Percentiles rank a stretch among this genome's conserved stretches.
Conservation (phyloP, 2,329 filamentous ascomycete genomes). For the Microdochium paspali region DNA sequence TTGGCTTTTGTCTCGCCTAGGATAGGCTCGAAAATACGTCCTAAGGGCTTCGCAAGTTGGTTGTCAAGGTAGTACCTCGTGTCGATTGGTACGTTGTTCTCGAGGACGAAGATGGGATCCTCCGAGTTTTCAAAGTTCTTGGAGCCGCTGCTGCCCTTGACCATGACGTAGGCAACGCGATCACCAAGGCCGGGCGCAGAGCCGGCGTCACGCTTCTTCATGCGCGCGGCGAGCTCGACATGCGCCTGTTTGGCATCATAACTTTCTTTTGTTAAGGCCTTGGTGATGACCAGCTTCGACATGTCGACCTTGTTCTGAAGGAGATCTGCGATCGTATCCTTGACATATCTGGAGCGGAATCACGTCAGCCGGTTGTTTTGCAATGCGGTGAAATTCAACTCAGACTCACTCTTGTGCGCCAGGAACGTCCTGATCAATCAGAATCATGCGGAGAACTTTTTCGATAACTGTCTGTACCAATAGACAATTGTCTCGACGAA, state of each 20-base stretch:
- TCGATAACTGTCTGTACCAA: conserved; percentile 96
- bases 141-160: conserved; percentile 78
- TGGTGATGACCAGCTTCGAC: conserved; percentile 98
- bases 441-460: conserved; percentile 87
- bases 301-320: conserved; percentile 98
- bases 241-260: conserved; percentile 93
- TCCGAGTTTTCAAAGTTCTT: conserved; percentile 98
- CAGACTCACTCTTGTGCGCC: conserved; percentile 81
- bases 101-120: conserved; percentile 92
- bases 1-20: conserved; percentile 86
- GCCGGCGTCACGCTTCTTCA: conserved; percentile 93
- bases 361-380: conserved; percentile 23
- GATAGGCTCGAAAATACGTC: conserved; percentile 96
- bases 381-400: background rate
- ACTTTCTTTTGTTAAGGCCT: conserved; percentile 82
- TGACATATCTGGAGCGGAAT: conserved; percentile 64
- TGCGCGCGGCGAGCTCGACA: conserved; percentile 87
- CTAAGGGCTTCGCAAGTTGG: conserved; percentile 88
- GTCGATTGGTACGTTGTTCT: conserved; percentile 96
- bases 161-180: conserved; percentile 95
- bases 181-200: conserved; percentile 90
- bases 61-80: conserved; percentile 99
- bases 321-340: conserved; percentile 87
- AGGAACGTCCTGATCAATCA: conserved; percentile 85
- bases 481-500: conserved; percentile 90